These are phyloP conservation scores for Populus nigra DNA, from an alignment of 345 rosid species.

Conservation along the genomic window DNA sequence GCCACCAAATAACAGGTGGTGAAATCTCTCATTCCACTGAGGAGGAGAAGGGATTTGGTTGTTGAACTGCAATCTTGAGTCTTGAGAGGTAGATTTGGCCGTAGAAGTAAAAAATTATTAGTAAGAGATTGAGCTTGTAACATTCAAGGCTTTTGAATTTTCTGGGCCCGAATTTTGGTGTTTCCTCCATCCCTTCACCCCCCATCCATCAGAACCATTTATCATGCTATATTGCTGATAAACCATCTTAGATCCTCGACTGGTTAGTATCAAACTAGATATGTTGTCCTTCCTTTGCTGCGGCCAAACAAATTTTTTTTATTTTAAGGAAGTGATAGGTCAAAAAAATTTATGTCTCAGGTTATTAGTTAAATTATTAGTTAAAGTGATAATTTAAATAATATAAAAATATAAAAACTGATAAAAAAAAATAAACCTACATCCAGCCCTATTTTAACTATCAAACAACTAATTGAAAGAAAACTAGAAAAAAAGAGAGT, in stretches of 20 bases:
- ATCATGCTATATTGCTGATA: neutral
- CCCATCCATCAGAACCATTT: constrained; percentile 18
- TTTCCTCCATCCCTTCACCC: constrained; percentile 7
- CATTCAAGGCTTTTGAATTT: constrained; percentile 24
- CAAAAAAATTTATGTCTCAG: too few relatives aligned
- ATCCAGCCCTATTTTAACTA: too few relatives aligned
- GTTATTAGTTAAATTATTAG: too few relatives aligned
- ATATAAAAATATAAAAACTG: too few relatives aligned
- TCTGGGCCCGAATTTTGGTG: constrained; percentile 18
- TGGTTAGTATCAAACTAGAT: neutral
- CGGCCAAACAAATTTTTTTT: too few relatives aligned
- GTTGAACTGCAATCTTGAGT: neutral
- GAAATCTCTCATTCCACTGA: constrained; percentile 14
- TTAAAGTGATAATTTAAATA: too few relatives aligned
- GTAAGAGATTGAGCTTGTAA: constrained; percentile 10
- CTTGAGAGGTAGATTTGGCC: neutral
- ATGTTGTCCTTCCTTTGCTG: too few relatives aligned
- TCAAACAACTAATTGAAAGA: too few relatives aligned
- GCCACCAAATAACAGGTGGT: constrained; percentile 93
- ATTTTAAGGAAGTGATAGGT: too few relatives aligned
- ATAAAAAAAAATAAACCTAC: too few relatives aligned
- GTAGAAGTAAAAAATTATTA: neutral
- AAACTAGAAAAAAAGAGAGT: too few relatives aligned
- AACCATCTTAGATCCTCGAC: constrained; percentile 7
- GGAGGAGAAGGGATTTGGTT: neutral